Evolutionary conservation across 179 eudicot species (phyloP).

Genomic region (Drosera spatulata): DNA sequence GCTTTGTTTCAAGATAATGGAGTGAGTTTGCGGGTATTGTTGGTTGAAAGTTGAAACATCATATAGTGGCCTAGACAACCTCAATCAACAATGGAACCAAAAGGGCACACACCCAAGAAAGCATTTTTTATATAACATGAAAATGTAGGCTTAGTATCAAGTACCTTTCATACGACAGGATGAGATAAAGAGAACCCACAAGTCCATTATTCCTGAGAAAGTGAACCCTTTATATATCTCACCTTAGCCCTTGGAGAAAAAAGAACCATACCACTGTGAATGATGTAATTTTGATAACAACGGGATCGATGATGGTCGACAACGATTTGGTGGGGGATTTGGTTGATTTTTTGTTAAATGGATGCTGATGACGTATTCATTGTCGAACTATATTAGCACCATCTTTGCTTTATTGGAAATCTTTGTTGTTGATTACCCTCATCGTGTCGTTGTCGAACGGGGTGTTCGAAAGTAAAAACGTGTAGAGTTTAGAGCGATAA

Average conservation of each 20-base stretch:
- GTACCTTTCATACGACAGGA: slow-evolving; percentile 5
- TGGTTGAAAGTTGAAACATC: not conserved
- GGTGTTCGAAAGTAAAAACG: too few species aligned
- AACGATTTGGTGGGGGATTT: too few species aligned
- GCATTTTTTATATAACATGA: not conserved
- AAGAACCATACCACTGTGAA: too few species aligned
- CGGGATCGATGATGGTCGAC: too few species aligned
- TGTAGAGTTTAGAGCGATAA: too few species aligned
- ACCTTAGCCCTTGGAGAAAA: not conserved
- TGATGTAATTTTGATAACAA: too few species aligned
- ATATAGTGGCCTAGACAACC: slow-evolving; percentile 6
- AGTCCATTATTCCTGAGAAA: not conserved
- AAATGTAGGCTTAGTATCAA: slow-evolving; percentile 8
- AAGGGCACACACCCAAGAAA: not conserved
- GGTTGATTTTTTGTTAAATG: too few species aligned
- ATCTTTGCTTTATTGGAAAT: too few species aligned
- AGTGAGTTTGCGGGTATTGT: not conserved
- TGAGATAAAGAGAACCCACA: slow-evolving; percentile 3
- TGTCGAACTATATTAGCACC: too few species aligned
- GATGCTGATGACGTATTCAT: too few species aligned
- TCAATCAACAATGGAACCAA: not conserved
- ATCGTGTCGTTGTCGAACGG: too few species aligned
- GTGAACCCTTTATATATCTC: not conserved
- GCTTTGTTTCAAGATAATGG: not conserved
- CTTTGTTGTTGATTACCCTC: too few species aligned